phyloP scores from a whole-genome alignment of 768 basidiomycete species.

The Mycena belliarum region DNA sequence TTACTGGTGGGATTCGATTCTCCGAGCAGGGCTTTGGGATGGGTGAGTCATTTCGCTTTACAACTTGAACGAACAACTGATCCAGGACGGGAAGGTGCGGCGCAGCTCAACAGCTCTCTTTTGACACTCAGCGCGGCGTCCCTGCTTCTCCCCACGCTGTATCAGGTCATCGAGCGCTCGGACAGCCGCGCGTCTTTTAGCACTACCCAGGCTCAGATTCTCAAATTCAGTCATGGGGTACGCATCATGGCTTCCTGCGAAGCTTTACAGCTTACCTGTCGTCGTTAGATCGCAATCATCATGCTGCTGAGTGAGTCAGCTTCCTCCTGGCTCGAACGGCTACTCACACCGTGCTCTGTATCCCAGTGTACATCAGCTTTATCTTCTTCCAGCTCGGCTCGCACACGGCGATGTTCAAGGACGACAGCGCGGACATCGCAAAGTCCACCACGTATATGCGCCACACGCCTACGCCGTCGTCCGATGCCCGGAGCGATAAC shows the following conservation, averaged over 20 bases:
- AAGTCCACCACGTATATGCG: constrained; percentile 18
- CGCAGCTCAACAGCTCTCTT: constrained; percentile 55
- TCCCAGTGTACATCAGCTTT: constrained; percentile 55
- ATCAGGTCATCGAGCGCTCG: constrained; percentile 39
- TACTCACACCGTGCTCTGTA: neutral
- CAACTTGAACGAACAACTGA: neutral
- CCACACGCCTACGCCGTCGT: too few species aligned
- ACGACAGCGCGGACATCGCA: constrained; percentile 30
- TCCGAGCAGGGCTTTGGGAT: constrained; percentile 57
- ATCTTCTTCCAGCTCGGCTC: constrained; percentile 60
- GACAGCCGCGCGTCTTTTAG: constrained; percentile 21
- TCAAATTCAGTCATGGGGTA: constrained; percentile 54
- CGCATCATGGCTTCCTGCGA: neutral
- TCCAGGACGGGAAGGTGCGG: constrained; percentile 24
- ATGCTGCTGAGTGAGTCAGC: constrained; percentile 51
- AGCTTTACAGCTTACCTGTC: neutral
- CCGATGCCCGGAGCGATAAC: neutral
- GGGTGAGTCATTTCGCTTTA: constrained; percentile 36
- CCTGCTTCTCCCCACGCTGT: constrained; percentile 56
- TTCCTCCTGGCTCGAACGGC: neutral
- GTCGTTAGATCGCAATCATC: constrained; percentile 44
- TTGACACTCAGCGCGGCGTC: constrained; percentile 55
- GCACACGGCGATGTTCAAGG: constrained; percentile 52
- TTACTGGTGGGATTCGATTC: constrained; percentile 56
- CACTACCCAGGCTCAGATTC: constrained; percentile 23